Evolutionary conservation across 345 rosid species (phyloP).

Genomic region (Arabidopsis suecica): DNA sequence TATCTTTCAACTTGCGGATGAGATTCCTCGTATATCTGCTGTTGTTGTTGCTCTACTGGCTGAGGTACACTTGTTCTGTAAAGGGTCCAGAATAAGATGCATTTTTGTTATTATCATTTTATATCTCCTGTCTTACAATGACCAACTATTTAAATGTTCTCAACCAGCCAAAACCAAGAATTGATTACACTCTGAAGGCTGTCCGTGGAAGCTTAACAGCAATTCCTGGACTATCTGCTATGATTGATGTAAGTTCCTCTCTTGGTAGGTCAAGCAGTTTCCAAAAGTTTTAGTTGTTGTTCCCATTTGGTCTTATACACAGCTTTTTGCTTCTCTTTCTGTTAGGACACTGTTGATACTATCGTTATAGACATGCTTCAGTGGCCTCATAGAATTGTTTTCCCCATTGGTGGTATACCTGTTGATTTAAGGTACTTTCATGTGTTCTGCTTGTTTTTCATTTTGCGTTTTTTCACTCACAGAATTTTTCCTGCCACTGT

Average conservation of each 20-base stretch:
- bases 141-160: slow-evolving; percentile 31
- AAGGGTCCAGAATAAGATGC: slow-evolving; percentile 3
- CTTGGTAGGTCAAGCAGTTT: slow-evolving; percentile 15
- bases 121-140: slow-evolving; percentile 17
- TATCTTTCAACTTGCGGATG: slow-evolving; percentile 96
- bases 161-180: slow-evolving; percentile 96
- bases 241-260: slow-evolving; percentile 83
- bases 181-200: slow-evolving; percentile 93
- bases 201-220: slow-evolving; percentile 99
- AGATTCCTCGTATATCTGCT: slow-evolving; percentile 98
- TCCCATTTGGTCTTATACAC: slow-evolving; percentile 7
- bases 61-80: slow-evolving; percentile 56
- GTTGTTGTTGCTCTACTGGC: slow-evolving; percentile 95
- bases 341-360: slow-evolving; percentile 84
- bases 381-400: slow-evolving; percentile 99
- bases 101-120: slow-evolving; percentile 14
- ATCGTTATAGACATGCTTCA: slow-evolving; percentile 94
- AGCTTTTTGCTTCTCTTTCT: slow-evolving; percentile 35
- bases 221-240: slow-evolving; percentile 92
- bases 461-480: slow-evolving; percentile 9
- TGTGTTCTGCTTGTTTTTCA: slow-evolving; percentile 10
- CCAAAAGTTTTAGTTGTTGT: background rate
- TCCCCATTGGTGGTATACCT: slow-evolving; percentile 92
- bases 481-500: slow-evolving; percentile 1
- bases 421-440: slow-evolving; percentile 76